Evolutionary conservation across 495 filamentous ascomycete species (phyloP), one percentile per base, ranked within the genome.

Genomic region (Cercophora sp.): DNA sequence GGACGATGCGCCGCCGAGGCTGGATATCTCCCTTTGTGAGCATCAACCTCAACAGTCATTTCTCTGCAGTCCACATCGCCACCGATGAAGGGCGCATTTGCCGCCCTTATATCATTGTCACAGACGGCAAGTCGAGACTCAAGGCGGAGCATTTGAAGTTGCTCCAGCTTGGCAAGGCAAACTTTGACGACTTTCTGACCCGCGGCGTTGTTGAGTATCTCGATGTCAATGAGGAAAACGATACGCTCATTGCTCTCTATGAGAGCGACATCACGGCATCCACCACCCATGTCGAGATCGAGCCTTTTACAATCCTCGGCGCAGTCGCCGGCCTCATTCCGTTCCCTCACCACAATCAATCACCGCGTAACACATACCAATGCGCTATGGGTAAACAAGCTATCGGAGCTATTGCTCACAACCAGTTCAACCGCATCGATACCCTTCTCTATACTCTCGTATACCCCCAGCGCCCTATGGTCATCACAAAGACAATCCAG

Each of bases 361-460:
- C 93, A 3, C 93, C 93, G 8, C 84, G 93, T 73, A 99, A 99
- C 66, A 99, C 93, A 6, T 99, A 99, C 64, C 93, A 98, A 73
- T 96, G 94, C 68, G 93, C 93, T 70, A 99, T 99, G 93, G 93
- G 93, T 77, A 99, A 99, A 71, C 93, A 99, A 87, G 93, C 93
- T 15, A 96, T 99, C 66, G 93, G 93, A 43, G 89, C 92, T 16
- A 96, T 97, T 65, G 91, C 92, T 10, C 90, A 93, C 56, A 99
- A 99, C 62, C 94, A 97, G 67, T 95, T 96, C 73, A 82, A 87
- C 53, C 85, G 93, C 19, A 93, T 99, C 65, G 93, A 99, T 62
- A 96, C 91, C 3, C 79, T 97, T 24, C 82, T 97, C 16, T 96
- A 97, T 61, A 84, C 95, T 4, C 90, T 97, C 78, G 92, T 97